phyloP scores from a whole-genome alignment of 2,329 filamentous ascomycete genomes.

The Penicillium griseofulvum region DNA sequence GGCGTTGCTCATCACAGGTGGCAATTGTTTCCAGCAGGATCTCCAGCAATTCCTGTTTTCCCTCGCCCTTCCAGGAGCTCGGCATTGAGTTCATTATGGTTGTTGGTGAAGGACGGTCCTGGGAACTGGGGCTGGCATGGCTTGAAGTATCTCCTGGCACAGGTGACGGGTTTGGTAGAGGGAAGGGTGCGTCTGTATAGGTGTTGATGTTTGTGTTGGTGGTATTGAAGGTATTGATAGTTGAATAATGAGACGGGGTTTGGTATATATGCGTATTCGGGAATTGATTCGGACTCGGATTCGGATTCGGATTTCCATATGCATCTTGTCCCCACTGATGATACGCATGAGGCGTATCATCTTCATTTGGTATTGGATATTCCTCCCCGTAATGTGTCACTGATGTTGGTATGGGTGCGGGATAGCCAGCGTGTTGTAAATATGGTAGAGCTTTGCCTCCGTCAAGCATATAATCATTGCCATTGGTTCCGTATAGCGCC shows the following conservation, averaged over 20 bases:
- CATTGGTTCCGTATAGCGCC: neutral
- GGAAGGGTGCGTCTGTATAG: neutral
- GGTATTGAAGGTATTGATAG: neutral
- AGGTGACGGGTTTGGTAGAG: neutral
- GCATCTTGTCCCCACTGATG: neutral
- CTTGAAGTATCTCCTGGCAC: neutral
- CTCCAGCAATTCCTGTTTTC: slow-evolving; percentile 25
- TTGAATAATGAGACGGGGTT: slow-evolving; percentile 1
- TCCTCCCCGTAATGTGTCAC: neutral
- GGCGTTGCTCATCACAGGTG: slow-evolving; percentile 26
- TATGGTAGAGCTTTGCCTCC: neutral
- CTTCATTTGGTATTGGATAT: neutral
- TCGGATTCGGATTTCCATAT: neutral
- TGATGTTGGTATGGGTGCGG: neutral
- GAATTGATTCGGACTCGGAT: neutral
- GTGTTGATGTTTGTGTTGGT: neutral
- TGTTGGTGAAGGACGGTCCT: slow-evolving; percentile 1
- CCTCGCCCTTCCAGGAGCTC: slow-evolving; percentile 24
- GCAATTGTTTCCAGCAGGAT: slow-evolving; percentile 28
- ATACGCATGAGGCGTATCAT: neutral
- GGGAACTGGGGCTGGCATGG: neutral
- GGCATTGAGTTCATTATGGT: slow-evolving; percentile 13
- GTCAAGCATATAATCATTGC: neutral
- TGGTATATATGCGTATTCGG: neutral
- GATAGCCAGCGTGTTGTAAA: neutral